Base-by-base conservation (phyloP, 2,329 filamentous ascomycete species). In the Stromatinia cepivora region DNA sequence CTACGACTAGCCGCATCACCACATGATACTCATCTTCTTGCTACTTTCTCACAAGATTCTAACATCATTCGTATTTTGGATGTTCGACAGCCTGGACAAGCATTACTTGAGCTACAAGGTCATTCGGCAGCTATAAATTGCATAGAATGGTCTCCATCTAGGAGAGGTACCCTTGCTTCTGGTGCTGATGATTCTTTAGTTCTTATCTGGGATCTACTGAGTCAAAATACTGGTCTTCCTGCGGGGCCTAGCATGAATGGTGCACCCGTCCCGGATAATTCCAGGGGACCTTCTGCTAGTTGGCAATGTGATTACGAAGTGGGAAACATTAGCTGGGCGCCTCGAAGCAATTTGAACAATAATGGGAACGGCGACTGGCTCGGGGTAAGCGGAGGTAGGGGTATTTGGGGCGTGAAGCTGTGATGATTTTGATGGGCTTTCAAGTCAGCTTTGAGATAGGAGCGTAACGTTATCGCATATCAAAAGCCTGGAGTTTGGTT, bases 1-100 rank as follows among this genome's bases (percentile, higher is more conserved):
- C 83, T 97, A 69, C 88, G 92, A 68, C 84, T 97, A 42, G 92
- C 93, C 56, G 95, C 94, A 17, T 98, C 94, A 0, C 95, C 95
- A 1, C 94, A 98, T 77, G 95, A 99, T 79, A 91, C 93, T 9
- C 94, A 99, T 79, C 88, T 99, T 46, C 87, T 99, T 48, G 94
- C 94, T n/a, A 99, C 95, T 0, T 98, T 99, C 79, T 94, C 95
- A 25, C 90, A 93, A 77, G 95, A 98, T 78, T 97, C 92, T 5
- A 94, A 90, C 76, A 84, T 97, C 46, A 94, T 99, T 78, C 92
- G 95, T 61, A 97, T 99, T 67, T 88, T 99, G 42, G 95, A 99
- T 77, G 94, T 98, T 4, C 90, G 95, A 62, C 95, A 99, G 81
- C 95, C 95, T 0, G 95, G 95, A 8, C 95, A 97, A 80, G 95